Evolutionary conservation across 495 filamentous ascomycete genomes (phyloP), one percentile per base, ranked within the genome.

Genomic region (Neurospora sp.): DNA sequence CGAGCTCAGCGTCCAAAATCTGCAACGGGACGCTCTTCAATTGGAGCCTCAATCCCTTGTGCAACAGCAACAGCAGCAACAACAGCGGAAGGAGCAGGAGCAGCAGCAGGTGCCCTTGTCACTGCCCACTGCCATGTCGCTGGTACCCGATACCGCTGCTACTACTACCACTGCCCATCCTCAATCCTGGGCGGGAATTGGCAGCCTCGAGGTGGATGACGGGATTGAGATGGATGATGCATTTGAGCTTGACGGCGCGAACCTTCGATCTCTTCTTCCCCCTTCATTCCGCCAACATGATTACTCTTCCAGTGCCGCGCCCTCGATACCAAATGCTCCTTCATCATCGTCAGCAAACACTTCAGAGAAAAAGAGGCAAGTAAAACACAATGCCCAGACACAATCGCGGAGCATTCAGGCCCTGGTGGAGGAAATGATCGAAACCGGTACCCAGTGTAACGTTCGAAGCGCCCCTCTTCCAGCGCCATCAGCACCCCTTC

Each of bases 1-100:
- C 71, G 78, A 79, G 70, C 75, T 83, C 70, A 83, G 81, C 77
- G 73, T 75, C 45, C 82, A 84, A 41, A 78, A 79, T 41, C 74
- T 80, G 31, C 78, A 75, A 59, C 48, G 22, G 22, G 48, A 59
- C 10, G 48, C 20, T 59, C 20, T 59, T 22, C 20, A 14, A 72
- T 59, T 74, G 27, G 42, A 72, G 53, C 73, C 69, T 40, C 42
- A 38, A 12, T 48, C 22, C 6, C 22, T 37, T 22, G 59, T 31
- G 39, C 72, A 71, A 68, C 73, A 40, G 3, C 53, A 69, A 59
- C 48, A 72, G 38, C 74, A 61, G 31, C 40, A 68, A 72, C 44
- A 42, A 73, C 45, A 27, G n/a, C 12, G 20, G n/a, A 38, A 70
- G 69, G 35, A 70, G 42, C 38, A 31, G 39, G 68, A 27, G 12